These are phyloP conservation scores for Microbotryum saponariae DNA, from an alignment of 1,284 basidiomycete species.

Conservation along the genomic window DNA sequence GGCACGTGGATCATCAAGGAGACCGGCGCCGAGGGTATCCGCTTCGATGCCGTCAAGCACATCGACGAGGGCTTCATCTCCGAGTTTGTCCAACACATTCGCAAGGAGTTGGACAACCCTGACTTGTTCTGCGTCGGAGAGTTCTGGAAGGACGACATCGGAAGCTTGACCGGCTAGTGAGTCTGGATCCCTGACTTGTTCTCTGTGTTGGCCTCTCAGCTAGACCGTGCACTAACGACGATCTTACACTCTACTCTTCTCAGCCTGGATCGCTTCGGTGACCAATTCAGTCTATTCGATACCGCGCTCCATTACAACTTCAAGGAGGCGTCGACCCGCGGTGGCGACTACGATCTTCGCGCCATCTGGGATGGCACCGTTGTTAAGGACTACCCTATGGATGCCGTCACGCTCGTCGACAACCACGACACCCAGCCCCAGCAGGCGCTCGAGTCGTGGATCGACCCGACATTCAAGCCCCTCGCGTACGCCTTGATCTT, in stretches of 20 bases:
- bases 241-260: slow-evolving; percentile 48
- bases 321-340: slow-evolving; percentile 49
- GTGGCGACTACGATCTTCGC: slow-evolving; percentile 48
- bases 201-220: background rate
- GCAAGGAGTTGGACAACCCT: slow-evolving; percentile 44
- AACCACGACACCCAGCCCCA: slow-evolving; percentile 40
- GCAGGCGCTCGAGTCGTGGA: slow-evolving; percentile 50
- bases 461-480: slow-evolving; percentile 52
- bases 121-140: slow-evolving; percentile 50
- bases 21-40: slow-evolving; percentile 70
- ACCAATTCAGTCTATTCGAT: slow-evolving; percentile 53
- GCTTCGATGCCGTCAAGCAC: slow-evolving; percentile 58
- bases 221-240: background rate
- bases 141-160: slow-evolving; percentile 4
- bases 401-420: slow-evolving; percentile 53
- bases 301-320: slow-evolving; percentile 53
- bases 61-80: slow-evolving; percentile 45
- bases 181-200: background rate
- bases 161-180: slow-evolving; percentile 7
- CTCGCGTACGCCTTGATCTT: slow-evolving; percentile 75
- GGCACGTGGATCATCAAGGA: slow-evolving; percentile 57
- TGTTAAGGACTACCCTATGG: slow-evolving; percentile 49
- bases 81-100: slow-evolving; percentile 50
- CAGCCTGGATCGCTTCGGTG: slow-evolving; percentile 55
- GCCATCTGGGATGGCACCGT: slow-evolving; percentile 53